Conservation (phyloP, 1,139 yeast species). For the Eremothecium cymbalariae region DNA sequence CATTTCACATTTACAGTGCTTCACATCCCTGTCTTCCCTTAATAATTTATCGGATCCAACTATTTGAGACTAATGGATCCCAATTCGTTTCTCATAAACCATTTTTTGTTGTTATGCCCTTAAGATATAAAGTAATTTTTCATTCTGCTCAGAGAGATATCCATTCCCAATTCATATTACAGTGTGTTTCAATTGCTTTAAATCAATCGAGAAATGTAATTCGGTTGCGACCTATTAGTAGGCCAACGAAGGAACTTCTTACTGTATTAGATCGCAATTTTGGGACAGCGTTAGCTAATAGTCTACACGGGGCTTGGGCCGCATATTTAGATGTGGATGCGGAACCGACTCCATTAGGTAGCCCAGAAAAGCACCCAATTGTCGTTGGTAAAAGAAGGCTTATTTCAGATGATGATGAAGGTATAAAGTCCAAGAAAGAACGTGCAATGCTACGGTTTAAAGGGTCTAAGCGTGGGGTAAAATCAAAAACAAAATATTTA, state of each 20-base stretch:
- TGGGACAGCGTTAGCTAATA: slow-evolving; percentile 17
- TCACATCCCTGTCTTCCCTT: slow-evolving; percentile 57
- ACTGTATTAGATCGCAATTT: not conserved
- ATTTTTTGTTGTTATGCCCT: slow-evolving; percentile 57
- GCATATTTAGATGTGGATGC: slow-evolving; percentile 59
- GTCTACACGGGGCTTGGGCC: slow-evolving; percentile 60
- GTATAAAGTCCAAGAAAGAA: slow-evolving; percentile 25
- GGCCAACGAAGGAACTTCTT: not conserved
- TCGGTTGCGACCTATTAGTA: not conserved
- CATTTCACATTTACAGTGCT: slow-evolving; percentile 58
- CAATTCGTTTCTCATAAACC: slow-evolving; percentile 31
- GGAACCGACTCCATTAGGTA: slow-evolving; percentile 54
- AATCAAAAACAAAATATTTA: slow-evolving; percentile 36
- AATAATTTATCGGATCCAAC: slow-evolving; percentile 54
- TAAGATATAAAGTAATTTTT: slow-evolving; percentile 57
- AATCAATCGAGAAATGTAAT: not conserved
- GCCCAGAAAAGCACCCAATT: slow-evolving; percentile 26
- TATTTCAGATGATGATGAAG: slow-evolving; percentile 21
- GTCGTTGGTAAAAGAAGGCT: slow-evolving; percentile 16
- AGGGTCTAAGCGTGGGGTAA: slow-evolving; percentile 39
- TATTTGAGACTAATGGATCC: slow-evolving; percentile 43
- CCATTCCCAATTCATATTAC: slow-evolving; percentile 48
- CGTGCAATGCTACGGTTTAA: slow-evolving; percentile 48
- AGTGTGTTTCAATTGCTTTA: slow-evolving; percentile 20
- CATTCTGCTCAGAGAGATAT: slow-evolving; percentile 47